A percentile compares a stretch with the other conserved stretches of the same genome.
These are phyloP conservation scores for Kodamaea kaohsiungensis DNA, from an alignment of 805 yeast species.

Conservation along the genomic window DNA sequence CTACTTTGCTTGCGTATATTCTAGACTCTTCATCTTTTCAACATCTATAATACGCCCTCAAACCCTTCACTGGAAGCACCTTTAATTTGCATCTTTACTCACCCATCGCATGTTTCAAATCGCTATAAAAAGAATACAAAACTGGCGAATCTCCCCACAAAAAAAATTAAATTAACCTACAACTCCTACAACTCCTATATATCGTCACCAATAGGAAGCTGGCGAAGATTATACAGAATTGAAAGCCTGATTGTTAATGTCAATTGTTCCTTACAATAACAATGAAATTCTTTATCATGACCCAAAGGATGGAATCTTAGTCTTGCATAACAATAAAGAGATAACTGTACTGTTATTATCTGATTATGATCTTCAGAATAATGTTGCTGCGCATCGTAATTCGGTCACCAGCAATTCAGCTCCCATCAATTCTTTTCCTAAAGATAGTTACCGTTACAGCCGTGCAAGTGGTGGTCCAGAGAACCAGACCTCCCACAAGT, in stretches of 20 bases:
- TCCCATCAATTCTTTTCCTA: background rate
- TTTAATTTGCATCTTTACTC: too few relatives aligned
- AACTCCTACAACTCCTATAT: background rate
- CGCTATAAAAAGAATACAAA: background rate
- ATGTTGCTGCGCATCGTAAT: background rate
- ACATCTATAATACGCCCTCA: too few relatives aligned
- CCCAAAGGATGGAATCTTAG: slow-evolving; percentile 34
- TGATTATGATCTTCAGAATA: background rate
- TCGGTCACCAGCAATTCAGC: background rate
- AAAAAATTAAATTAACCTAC: background rate
- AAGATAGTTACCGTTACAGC: background rate
- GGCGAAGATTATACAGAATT: background rate
- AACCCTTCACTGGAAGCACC: too few relatives aligned
- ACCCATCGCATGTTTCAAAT: too few relatives aligned
- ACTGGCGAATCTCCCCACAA: background rate
- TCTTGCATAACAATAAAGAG: slow-evolving; percentile 33
- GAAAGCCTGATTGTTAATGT: slow-evolving; percentile 23
- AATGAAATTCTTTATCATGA: slow-evolving; percentile 37
- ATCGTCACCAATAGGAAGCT: background rate
- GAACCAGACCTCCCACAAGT: slow-evolving; percentile 9
- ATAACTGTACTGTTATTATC: slow-evolving; percentile 30
- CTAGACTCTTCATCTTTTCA: too few relatives aligned
- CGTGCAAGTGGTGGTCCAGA: background rate
- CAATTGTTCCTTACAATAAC: slow-evolving; percentile 39
- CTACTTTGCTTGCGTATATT: too few relatives aligned